Evolutionary conservation across 495 filamentous ascomycete genomes (phyloP).

Genomic region (Physcia stellaris): DNA sequence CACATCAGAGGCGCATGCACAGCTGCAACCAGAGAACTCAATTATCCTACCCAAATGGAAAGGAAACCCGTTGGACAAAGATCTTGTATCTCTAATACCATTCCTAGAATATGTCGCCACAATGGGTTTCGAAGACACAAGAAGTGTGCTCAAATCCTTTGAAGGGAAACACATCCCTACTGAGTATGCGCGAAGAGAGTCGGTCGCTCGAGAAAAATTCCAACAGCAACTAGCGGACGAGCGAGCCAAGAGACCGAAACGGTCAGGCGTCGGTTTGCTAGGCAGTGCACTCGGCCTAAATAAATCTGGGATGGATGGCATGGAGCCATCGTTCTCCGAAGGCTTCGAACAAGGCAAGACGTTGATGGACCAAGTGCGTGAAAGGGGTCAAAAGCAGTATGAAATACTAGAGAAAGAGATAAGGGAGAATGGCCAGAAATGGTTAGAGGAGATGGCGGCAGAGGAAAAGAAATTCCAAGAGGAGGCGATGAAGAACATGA

Average conservation of each 20-base stretch:
- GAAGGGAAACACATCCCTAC: slow-evolving; percentile 71
- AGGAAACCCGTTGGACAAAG: slow-evolving; percentile 66
- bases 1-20: slow-evolving; percentile 65
- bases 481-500: slow-evolving; percentile 83
- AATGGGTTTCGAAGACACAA: slow-evolving; percentile 79
- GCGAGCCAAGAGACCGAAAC: slow-evolving; percentile 43
- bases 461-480: slow-evolving; percentile 74
- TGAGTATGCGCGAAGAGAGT: slow-evolving; percentile 84
- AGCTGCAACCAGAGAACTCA: slow-evolving; percentile 82
- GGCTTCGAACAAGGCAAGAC: slow-evolving; percentile 84
- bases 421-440: slow-evolving; percentile 79
- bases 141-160: slow-evolving; percentile 75
- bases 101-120: slow-evolving; percentile 93
- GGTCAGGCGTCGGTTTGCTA: slow-evolving; percentile 46
- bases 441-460: slow-evolving; percentile 81
- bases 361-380: slow-evolving; percentile 81
- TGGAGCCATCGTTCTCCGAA: slow-evolving; percentile 53
- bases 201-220: slow-evolving; percentile 64
- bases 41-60: slow-evolving; percentile 84
- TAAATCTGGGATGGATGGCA: slow-evolving; percentile 38
- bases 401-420: slow-evolving; percentile 79
- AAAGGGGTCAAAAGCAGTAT: slow-evolving; percentile 82
- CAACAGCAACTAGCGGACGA: slow-evolving; percentile 61
- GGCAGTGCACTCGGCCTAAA: slow-evolving; percentile 63
- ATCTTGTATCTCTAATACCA: slow-evolving; percentile 76